These are phyloP conservation scores for Wickerhamiella shivajii DNA, from an alignment of 805 yeast species.

Conservation along the genomic window DNA sequence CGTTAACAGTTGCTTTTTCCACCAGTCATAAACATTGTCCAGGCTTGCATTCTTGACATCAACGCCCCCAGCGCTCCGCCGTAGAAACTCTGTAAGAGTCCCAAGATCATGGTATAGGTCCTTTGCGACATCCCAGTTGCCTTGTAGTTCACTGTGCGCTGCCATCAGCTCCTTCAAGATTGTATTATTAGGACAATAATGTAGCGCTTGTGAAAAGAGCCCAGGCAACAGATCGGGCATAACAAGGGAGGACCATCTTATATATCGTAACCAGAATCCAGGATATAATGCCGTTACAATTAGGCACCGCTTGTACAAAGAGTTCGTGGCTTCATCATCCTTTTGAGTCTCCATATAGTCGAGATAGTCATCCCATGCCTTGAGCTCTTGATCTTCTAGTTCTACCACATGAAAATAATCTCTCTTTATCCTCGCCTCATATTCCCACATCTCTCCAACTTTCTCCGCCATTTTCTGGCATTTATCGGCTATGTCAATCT, in stretches of 20 bases:
- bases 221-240: slow-evolving; percentile 1
- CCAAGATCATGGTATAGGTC: too few species aligned
- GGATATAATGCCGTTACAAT: slow-evolving; percentile 39
- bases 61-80: too few species aligned
- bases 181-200: too few species aligned
- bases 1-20: too few species aligned
- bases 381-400: slow-evolving; percentile 31
- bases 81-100: too few species aligned
- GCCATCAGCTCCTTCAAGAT: too few species aligned
- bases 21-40: too few species aligned
- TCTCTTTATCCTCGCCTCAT: slow-evolving; percentile 50
- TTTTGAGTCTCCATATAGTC: slow-evolving; percentile 34
- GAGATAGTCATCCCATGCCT: slow-evolving; percentile 52
- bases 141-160: too few species aligned
- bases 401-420: slow-evolving; percentile 41
- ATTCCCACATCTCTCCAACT: slow-evolving; percentile 58
- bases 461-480: slow-evolving; percentile 34
- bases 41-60: too few species aligned
- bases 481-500: slow-evolving; percentile 17
- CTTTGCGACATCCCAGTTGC: too few species aligned
- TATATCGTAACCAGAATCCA: slow-evolving; percentile 55
- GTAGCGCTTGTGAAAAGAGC: too few species aligned
- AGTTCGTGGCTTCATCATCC: slow-evolving; percentile 23
- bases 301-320: slow-evolving; percentile 58
- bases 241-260: slow-evolving; percentile 32